Evolutionary conservation across 208 protist genomes (phyloP), one percentile per base, ranked within the genome.

Genomic region (Sergeia podlipaevii): DNA sequence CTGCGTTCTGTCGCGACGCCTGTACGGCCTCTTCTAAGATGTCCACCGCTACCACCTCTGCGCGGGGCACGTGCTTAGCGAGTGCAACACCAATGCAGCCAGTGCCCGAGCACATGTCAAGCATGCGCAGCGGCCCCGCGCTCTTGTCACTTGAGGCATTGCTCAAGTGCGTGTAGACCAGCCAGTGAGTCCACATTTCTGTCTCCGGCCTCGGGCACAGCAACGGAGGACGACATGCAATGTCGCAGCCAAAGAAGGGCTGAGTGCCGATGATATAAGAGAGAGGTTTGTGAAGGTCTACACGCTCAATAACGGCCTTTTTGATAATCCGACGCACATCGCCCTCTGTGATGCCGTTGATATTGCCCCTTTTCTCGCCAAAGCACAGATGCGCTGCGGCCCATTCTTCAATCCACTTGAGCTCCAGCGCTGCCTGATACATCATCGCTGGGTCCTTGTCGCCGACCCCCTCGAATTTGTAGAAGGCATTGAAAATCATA

Each of bases 101-200:
- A 6, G 85, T 93, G 49, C 89, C 89, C 49, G 77, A 83, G 59
- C 89, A 92, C 62, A 95, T 74, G 55, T 95, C 89, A 7, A 95
- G 70, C 26, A 95, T 72, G 0, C 49, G 49, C 8, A 91, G 13
- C n/a, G 56, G 45, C 27, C 37, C 3, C 0, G 0, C 32, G 11
- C 29, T 41, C 21, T 39, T 47, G 6, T 32, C 11, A 18, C 5
- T 10, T 28, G 28, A 32, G 39, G 2, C 18, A 27, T 53, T 38
- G 20, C 24, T 32, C 5, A 94, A 60, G 50, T 83, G 46, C 23
- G 65, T 46, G 20, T 75, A 54, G 6, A 88, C 69, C 26, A 90
- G 33, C 85, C 83, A 95, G 53, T 92, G 85, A 2, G 75, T 80
- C 89, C 85, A 93, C 82, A 90, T 81, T 67, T 95, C 85, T 28